Conservation (phyloP, 2,329 filamentous ascomycete genomes). For the Calonectria pseudoturangicola region DNA sequence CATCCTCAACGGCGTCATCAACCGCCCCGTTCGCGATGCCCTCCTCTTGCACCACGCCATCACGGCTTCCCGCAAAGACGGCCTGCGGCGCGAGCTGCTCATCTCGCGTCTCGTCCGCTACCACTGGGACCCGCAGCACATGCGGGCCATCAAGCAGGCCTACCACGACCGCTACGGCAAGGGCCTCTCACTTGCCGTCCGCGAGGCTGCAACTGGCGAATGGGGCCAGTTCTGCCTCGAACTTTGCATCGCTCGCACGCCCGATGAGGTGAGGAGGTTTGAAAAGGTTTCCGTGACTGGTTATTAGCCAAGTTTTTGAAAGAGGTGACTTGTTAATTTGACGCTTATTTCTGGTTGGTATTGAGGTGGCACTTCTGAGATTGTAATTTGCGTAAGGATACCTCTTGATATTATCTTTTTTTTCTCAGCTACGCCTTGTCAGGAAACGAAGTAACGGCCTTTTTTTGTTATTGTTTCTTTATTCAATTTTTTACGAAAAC, state of each 20-base stretch:
- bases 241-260: constrained; percentile 78
- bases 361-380: constrained; percentile 33
- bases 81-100: constrained; percentile 87
- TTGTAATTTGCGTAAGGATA: constrained; percentile 27
- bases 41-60: constrained; percentile 94
- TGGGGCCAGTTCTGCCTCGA: constrained; percentile 86
- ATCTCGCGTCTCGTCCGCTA: constrained; percentile 91
- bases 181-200: constrained; percentile 85
- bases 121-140: constrained; percentile 93
- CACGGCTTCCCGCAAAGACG: constrained; percentile 81
- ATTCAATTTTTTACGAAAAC: constrained; percentile 18
- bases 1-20: constrained; percentile 97
- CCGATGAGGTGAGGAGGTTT: constrained; percentile 74
- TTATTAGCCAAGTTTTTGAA: constrained; percentile 21
- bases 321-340: background rate
- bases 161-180: constrained; percentile 86
- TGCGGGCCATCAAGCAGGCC: constrained; percentile 85
- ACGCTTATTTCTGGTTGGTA: constrained; percentile 6
- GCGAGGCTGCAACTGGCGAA: constrained; percentile 84
- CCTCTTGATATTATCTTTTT: background rate
- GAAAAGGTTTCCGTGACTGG: constrained; percentile 60
- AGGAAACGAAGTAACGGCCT: constrained; percentile 36
- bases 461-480: constrained; percentile 19
- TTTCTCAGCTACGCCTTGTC: background rate
- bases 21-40: constrained; percentile 94